Percentiles rank a stretch among this genome's conserved stretches.
These are phyloP conservation scores for Crithidia fasciculata DNA, from an alignment of 208 protist genomes.

Conservation along the genomic window DNA sequence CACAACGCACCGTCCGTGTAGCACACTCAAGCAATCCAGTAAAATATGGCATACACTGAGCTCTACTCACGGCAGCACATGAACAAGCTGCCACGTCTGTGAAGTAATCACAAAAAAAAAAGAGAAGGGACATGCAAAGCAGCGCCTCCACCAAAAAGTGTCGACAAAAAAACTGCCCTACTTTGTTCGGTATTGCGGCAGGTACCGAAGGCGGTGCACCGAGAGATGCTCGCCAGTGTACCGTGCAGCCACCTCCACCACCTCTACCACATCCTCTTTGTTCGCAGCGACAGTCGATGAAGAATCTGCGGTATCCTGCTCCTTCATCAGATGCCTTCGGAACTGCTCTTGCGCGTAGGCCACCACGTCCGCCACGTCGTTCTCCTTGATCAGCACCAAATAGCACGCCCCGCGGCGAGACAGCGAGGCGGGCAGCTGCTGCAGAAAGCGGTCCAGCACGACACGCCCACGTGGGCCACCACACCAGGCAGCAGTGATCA, in stretches of 20 bases:
- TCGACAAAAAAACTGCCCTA: no score
- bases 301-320: not conserved
- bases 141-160: no score
- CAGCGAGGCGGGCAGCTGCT: slow-evolving; percentile 56
- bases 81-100: no score
- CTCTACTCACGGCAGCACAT: no score
- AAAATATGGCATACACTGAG: no score
- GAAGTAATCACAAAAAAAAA: slow-evolving; percentile 4
- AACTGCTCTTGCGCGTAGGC: slow-evolving; percentile 45
- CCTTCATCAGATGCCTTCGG: slow-evolving; percentile 19
- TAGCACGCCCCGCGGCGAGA: slow-evolving; percentile 55
- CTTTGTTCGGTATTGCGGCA: not conserved
- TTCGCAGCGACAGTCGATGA: not conserved
- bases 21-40: no score
- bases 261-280: slow-evolving; percentile 30
- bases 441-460: slow-evolving; percentile 83
- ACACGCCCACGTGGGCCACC: slow-evolving; percentile 83
- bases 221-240: slow-evolving; percentile 89
- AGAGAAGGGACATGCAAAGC: slow-evolving; percentile 13
- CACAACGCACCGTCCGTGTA: no score
- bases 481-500: slow-evolving; percentile 87
- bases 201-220: slow-evolving; percentile 58
- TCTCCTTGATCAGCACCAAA: slow-evolving; percentile 83
- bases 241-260: slow-evolving; percentile 54
- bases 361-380: slow-evolving; percentile 73